These are phyloP conservation scores for Serendipita sp. DNA, from an alignment of 768 basidiomycete genomes.

Conservation along the genomic window DNA sequence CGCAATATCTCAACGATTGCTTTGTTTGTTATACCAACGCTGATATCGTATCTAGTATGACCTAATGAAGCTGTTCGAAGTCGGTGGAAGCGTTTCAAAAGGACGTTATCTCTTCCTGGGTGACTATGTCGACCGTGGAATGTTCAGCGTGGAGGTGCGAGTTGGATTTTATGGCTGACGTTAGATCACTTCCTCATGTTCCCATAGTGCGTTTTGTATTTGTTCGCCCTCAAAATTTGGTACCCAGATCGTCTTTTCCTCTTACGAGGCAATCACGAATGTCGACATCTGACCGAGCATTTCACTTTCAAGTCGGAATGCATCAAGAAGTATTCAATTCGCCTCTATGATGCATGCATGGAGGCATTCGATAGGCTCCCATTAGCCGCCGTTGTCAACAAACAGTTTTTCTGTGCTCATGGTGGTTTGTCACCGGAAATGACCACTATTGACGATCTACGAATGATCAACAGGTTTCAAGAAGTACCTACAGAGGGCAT, in stretches of 20 bases:
- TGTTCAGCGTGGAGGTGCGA: constrained; percentile 30
- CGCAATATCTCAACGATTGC: background rate
- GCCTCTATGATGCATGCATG: constrained; percentile 33
- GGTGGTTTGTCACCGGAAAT: constrained; percentile 33
- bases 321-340: constrained; percentile 34
- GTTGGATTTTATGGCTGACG: background rate
- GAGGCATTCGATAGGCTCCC: constrained; percentile 33
- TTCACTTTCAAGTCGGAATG: constrained; percentile 38
- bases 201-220: constrained; percentile 27
- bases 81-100: constrained; percentile 30
- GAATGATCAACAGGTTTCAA: constrained; percentile 32
- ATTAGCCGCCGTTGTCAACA: constrained; percentile 35
- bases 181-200: background rate
- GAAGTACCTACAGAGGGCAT: constrained; percentile 33
- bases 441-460: constrained; percentile 30
- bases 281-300: constrained; percentile 33
- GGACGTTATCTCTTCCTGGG: constrained; percentile 31
- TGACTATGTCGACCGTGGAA: constrained; percentile 32
- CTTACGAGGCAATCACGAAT: constrained; percentile 32
- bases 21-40: background rate
- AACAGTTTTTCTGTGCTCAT: constrained; percentile 37
- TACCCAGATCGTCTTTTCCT: constrained; percentile 31
- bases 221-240: constrained; percentile 32
- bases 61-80: constrained; percentile 33
- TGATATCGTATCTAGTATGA: constrained; percentile 21